Evolutionary conservation across 257 asterid genomes (phyloP).

Genomic region (Penstemon newberryi): DNA sequence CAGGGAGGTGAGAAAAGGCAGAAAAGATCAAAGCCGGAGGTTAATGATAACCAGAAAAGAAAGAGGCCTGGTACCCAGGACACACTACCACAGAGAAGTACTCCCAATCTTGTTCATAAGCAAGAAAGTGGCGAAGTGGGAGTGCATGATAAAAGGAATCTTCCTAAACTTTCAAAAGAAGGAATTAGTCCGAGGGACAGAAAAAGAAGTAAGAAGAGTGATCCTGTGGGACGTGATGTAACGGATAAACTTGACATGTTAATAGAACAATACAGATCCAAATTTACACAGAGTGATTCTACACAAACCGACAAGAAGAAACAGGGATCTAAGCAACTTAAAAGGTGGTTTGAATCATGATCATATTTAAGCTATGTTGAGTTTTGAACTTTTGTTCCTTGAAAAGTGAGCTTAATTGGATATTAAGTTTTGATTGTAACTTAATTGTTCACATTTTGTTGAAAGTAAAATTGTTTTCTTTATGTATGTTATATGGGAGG

Average conservation of each 20-base stretch:
- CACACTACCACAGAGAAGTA: constrained; percentile 23
- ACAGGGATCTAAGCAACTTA: constrained; percentile 65
- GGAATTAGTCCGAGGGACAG: constrained; percentile 31
- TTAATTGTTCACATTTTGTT: neutral
- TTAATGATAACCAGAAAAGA: constrained; percentile 28
- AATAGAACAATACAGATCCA: constrained; percentile 74
- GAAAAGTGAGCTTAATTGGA: neutral
- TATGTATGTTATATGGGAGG: constrained; percentile 3
- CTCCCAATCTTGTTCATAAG: constrained; percentile 19
- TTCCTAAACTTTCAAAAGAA: constrained; percentile 35
- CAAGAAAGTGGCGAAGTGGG: constrained; percentile 31
- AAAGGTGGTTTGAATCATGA: constrained; percentile 83
- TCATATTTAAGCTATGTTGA: neutral
- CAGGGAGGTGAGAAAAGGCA: constrained; percentile 30
- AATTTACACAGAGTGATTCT: constrained; percentile 49
- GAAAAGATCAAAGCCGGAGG: constrained; percentile 29
- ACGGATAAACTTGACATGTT: constrained; percentile 73
- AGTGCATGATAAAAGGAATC: constrained; percentile 33
- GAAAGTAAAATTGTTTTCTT: neutral
- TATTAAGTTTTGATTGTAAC: neutral
- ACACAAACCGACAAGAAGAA: constrained; percentile 39
- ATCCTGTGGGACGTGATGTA: constrained; percentile 74
- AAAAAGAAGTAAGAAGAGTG: constrained; percentile 59
- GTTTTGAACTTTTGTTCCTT: constrained; percentile 5
- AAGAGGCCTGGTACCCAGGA: constrained; percentile 25